Base-by-base conservation (phyloP, 441 rosid genomes). In the Adansonia gregorii region DNA sequence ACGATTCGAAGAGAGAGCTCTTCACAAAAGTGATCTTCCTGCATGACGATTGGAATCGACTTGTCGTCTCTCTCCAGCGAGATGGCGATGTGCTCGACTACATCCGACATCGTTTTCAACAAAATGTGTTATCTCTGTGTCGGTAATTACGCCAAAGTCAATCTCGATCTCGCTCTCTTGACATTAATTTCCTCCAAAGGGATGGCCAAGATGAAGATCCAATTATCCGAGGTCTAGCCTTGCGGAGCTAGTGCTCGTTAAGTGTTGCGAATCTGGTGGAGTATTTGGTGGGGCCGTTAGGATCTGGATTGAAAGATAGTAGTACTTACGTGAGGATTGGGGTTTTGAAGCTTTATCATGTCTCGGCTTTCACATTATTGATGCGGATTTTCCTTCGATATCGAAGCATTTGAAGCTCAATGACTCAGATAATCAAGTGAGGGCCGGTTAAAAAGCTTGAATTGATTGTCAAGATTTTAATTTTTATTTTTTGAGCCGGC, bases 61-160 rank as follows among this genome's bases (percentile, higher is more conserved):
- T 98, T 95, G 78, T 89, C 99, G 3, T 85, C 98, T 17, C 87
- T 95, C 12, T 95, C 94, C 56, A 95, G 99, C 14, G 98, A 95
- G 88, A 95, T 95, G 98, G 98, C 92, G 52, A 95, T 95, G 98
- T 95, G 99, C 85, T 95, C 97, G 0, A 97, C 97, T 0, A 91
- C 99, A 39, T 89, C 98, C 46, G 97, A 95, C 84, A 92, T 94
- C 76, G 99, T 95, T 54, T 80, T 95, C 85, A 95, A 95, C 93
- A 95, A 95, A 80, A 95, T 95, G 98, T 95, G 98, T 77, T 95
- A 94, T 80, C 89, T 95, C n/a, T 95, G 94, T 78, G 99, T 95
- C 48, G 98, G 98, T 20, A 95, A 94, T 86, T 95, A 95, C 72
- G 99, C 98, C 0, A 94, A 95, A 82, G 99, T 85, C 5, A 95